Conservation (phyloP, 331 rosid species). For the Quercus lobata region DNA sequence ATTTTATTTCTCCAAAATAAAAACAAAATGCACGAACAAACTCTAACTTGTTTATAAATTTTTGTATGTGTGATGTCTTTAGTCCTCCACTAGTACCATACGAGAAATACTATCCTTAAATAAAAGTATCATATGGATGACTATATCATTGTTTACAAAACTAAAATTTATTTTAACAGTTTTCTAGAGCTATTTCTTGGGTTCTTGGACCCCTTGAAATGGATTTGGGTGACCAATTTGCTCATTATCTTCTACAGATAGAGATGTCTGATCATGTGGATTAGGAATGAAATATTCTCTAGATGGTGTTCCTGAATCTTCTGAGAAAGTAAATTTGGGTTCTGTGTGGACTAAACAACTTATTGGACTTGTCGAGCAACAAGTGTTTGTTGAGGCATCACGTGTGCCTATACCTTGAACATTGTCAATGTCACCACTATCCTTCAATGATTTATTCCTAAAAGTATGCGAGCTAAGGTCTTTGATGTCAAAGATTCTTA, state of each 20-base stretch:
- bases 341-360: neutral
- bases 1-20: too few relatives aligned
- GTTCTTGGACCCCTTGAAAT: neutral
- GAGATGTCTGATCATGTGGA: neutral
- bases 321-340: neutral
- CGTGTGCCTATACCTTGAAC: neutral
- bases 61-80: too few relatives aligned
- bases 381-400: neutral
- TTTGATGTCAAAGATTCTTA: too few relatives aligned
- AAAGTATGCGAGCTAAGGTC: too few relatives aligned
- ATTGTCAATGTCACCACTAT: too few relatives aligned
- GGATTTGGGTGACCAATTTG: neutral
- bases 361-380: slow-evolving; percentile 7
- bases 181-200: neutral
- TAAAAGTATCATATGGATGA: too few relatives aligned
- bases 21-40: too few relatives aligned
- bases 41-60: too few relatives aligned
- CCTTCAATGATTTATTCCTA: too few relatives aligned
- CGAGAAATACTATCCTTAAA: too few relatives aligned
- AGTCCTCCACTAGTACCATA: too few relatives aligned
- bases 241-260: neutral
- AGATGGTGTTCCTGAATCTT: neutral
- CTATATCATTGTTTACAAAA: too few relatives aligned
- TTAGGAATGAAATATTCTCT: neutral
- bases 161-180: neutral